Conservation (phyloP, 441 rosid species). For the Theobroma grandiflorum region DNA sequence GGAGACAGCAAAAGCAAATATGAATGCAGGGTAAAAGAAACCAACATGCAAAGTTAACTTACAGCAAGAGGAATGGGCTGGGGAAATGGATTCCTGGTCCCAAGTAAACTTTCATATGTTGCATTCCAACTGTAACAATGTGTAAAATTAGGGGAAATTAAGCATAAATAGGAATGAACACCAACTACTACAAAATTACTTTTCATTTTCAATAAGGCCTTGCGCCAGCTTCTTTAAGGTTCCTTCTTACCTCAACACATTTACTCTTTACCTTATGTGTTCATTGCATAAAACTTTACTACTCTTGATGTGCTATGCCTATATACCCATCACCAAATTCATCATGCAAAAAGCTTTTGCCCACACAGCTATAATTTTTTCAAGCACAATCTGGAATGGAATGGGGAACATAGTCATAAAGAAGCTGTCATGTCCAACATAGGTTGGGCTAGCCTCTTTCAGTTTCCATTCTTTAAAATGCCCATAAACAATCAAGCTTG, state of each 20-base stretch:
- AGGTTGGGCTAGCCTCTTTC: neutral
- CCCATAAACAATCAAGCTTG: neutral
- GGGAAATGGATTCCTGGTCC: slow-evolving; percentile 42
- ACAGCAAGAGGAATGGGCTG: slow-evolving; percentile 56
- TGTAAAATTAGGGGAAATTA: neutral
- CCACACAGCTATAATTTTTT: neutral
- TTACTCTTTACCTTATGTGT: neutral
- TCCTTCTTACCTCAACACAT: neutral
- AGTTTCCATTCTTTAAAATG: neutral
- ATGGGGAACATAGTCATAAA: neutral
- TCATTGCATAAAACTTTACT: neutral
- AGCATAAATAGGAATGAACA: neutral
- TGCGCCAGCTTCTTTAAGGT: neutral
- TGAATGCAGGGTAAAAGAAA: neutral
- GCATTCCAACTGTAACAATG: slow-evolving; percentile 51
- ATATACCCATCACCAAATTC: neutral
- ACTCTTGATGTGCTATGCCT: neutral
- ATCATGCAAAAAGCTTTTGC: neutral
- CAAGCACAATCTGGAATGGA: neutral
- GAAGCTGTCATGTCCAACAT: neutral
- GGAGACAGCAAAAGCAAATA: neutral
- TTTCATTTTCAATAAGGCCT: neutral
- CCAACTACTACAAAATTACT: neutral
- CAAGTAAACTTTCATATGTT: slow-evolving; percentile 51
- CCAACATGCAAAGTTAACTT: slow-evolving; percentile 28